These are phyloP conservation scores for Mucor sp. DNA, from an alignment of 371 early-diverging fungal species.

Conservation along the genomic window DNA sequence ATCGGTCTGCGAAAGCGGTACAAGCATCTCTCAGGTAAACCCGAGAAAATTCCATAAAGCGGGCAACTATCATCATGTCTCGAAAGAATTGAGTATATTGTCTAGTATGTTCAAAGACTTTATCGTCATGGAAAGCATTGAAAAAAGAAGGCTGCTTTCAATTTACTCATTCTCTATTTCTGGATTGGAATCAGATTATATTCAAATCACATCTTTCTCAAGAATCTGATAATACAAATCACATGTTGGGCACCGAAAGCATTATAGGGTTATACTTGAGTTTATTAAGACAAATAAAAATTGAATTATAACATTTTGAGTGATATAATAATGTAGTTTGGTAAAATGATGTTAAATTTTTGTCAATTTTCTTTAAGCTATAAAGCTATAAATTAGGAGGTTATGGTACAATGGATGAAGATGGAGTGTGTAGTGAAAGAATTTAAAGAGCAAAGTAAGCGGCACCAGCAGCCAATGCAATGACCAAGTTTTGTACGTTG, in stretches of 20 bases:
- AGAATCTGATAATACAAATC: neutral
- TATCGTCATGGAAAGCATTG: neutral
- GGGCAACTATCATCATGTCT: neutral
- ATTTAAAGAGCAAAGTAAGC: conserved; percentile 19
- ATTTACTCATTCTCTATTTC: neutral
- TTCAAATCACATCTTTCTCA: neutral
- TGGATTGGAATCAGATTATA: neutral
- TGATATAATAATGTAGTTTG: neutral
- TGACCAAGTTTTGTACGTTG: neutral
- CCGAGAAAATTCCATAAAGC: neutral
- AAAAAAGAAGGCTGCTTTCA: neutral
- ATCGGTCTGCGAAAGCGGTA: neutral
- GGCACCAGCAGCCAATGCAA: conserved; percentile 12
- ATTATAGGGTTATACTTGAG: neutral
- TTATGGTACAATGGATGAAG: neutral
- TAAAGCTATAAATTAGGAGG: neutral
- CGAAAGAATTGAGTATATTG: neutral
- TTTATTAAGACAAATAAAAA: conserved; percentile 6
- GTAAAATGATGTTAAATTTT: neutral
- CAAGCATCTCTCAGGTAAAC: neutral
- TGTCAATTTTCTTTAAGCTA: neutral
- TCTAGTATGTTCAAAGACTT: neutral
- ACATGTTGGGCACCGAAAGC: neutral
- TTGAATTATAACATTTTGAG: neutral
- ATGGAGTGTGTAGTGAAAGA: neutral